Evolutionary conservation across 257 asterid species (phyloP).

Genomic region (Henckelia pumila): DNA sequence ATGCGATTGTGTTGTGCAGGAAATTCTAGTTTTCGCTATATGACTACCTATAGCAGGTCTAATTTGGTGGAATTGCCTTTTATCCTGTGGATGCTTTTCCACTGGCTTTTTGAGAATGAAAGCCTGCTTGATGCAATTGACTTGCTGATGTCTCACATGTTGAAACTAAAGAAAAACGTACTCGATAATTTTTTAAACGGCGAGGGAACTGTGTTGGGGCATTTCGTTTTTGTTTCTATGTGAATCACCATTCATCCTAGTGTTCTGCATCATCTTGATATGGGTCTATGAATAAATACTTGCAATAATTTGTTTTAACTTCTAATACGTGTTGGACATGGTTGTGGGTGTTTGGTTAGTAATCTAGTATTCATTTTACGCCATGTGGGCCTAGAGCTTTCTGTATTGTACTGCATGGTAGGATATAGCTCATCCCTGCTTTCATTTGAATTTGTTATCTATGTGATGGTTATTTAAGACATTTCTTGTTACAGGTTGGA

Average conservation of each 20-base stretch:
- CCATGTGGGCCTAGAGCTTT: background rate
- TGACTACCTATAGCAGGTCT: constrained; percentile 1
- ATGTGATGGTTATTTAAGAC: background rate
- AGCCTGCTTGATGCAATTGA: background rate
- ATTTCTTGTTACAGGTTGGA: constrained; percentile 64
- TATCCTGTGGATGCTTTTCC: background rate
- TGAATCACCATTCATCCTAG: background rate
- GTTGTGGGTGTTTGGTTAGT: background rate
- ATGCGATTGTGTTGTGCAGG: background rate
- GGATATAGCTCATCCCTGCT: constrained; percentile 14
- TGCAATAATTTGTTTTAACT: background rate
- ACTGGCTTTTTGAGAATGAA: background rate
- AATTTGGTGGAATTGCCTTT: constrained; percentile 9
- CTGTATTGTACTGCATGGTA: constrained; percentile 3
- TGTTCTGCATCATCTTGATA: constrained; percentile 11
- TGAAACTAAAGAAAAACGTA: background rate
- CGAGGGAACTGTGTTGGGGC: background rate
- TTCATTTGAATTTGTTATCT: background rate
- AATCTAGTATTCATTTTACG: background rate
- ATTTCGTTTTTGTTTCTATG: background rate
- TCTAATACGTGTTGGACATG: background rate
- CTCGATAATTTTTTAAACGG: background rate
- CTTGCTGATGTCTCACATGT: background rate
- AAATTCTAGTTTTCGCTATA: constrained; percentile 4
- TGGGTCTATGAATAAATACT: background rate